A percentile compares a stretch with the other conserved stretches of the same genome.
Conservation (phyloP, 345 rosid genomes). For the Rhizophora apiculata region DNA sequence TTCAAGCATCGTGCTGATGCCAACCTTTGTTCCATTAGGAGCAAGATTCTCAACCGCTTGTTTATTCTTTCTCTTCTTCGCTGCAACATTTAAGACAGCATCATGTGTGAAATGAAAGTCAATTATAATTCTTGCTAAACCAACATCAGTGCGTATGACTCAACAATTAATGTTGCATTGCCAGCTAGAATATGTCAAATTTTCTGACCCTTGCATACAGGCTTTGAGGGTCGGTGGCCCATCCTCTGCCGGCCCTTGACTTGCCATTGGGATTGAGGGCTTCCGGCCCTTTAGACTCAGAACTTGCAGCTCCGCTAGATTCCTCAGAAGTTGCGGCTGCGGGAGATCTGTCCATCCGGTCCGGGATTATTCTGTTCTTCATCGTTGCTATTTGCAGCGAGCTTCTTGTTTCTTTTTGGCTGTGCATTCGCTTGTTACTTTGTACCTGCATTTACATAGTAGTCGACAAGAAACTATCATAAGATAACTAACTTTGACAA, state of each 20-base stretch:
- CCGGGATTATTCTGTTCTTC: slow-evolving; percentile 42
- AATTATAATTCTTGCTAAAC: too few species aligned
- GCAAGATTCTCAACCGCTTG: slow-evolving; percentile 74
- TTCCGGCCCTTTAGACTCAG: slow-evolving; percentile 30
- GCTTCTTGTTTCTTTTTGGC: slow-evolving; percentile 44
- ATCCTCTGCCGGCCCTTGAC: slow-evolving; percentile 66
- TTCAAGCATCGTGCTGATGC: slow-evolving; percentile 94
- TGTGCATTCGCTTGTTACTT: slow-evolving; percentile 27
- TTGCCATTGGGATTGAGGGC: slow-evolving; percentile 53
- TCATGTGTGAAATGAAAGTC: neutral
- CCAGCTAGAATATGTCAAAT: neutral
- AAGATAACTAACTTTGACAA: neutral
- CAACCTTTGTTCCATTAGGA: slow-evolving; percentile 91
- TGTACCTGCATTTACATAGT: slow-evolving; percentile 17
- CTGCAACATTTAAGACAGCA: slow-evolving; percentile 32
- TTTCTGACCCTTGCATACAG: slow-evolving; percentile 77
- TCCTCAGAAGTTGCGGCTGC: slow-evolving; percentile 49
- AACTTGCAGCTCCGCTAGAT: slow-evolving; percentile 22
- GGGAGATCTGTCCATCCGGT: slow-evolving; percentile 48
- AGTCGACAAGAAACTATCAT: neutral
- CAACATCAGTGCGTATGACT: too few species aligned
- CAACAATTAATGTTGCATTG: neutral
- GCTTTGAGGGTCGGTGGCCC: slow-evolving; percentile 97
- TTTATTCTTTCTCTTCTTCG: slow-evolving; percentile 88
- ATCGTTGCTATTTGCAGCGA: slow-evolving; percentile 22